Evolutionary conservation across 305 asterid species (phyloP), one percentile per base, ranked within the genome.

Genomic region (Fraxinus platypoda): DNA sequence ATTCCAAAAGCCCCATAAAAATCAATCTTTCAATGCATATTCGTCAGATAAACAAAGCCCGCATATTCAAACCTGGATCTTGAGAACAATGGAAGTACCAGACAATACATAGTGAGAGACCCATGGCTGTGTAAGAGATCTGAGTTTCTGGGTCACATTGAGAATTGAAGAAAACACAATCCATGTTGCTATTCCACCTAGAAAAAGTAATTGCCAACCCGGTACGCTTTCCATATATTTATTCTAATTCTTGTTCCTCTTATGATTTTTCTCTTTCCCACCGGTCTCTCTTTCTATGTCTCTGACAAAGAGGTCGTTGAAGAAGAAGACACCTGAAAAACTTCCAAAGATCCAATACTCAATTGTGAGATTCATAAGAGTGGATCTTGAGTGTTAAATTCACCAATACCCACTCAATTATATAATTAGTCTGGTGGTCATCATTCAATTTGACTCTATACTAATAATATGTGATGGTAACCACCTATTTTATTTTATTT

Each of bases 111-210:
- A 86, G 75, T 28, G 85, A 82, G 87, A 85, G 26, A 92, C 96
- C 97, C 97, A 92, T 77, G 97, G 94, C 81, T 93, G 97, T 57
- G 93, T 84, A 2, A 87, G 77, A 86, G 98, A 94, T 96, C 99
- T 91, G 92, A 91, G 82, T 87, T 86, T 91, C 78, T 74, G 88
- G 76, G 97, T 96, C 41, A 94, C 76, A 68, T 94, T 90, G 28
- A 94, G 62, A 72, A 87, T 70, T 74, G 98, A 92, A 84, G 99
- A 92, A 75, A 93, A 66, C 86, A 85, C 83, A 79, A 93, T 83
- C 99, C 99, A 96, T 31, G 91, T 85, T 75, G 88, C 91, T 62
- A 94, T 84, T 66, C 94, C 93, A 54, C 93, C 90, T 9, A 96
- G 87, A 35, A 89, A 85, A 76, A 85, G 49, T 12, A 90, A 87